Conservation (phyloP, 352 stramenopile species). For the Globisporangium canariense region DNA sequence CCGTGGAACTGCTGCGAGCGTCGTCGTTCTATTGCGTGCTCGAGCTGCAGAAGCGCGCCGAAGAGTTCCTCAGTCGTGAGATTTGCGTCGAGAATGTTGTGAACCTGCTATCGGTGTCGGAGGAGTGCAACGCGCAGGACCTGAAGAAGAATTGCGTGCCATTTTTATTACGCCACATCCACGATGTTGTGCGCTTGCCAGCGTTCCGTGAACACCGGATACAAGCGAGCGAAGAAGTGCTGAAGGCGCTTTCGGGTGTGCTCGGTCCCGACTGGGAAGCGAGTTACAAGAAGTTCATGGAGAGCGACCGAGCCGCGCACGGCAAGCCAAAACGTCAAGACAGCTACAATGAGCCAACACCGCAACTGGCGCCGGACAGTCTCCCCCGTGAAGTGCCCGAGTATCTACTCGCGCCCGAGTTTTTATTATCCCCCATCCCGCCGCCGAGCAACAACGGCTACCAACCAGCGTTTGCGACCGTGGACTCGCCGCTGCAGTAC, state of each 20-base stretch:
- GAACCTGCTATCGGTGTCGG: slow-evolving; percentile 65
- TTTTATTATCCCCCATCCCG: slow-evolving; percentile 41
- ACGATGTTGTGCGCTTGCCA: slow-evolving; percentile 74
- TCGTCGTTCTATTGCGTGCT: slow-evolving; percentile 81
- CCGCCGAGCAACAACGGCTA: slow-evolving; percentile 36
- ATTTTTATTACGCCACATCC: slow-evolving; percentile 86
- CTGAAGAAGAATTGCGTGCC: slow-evolving; percentile 85
- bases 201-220: slow-evolving; percentile 77
- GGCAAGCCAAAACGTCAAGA: slow-evolving; percentile 25
- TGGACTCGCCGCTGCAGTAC: slow-evolving; percentile 41
- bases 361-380: slow-evolving; percentile 15
- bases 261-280: slow-evolving; percentile 74
- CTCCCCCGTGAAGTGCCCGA: slow-evolving; percentile 37
- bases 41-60: slow-evolving; percentile 83
- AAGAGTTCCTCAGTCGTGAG: slow-evolving; percentile 76
- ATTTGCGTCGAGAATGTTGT: slow-evolving; percentile 83
- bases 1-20: slow-evolving; percentile 76
- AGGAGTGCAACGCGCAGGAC: slow-evolving; percentile 75
- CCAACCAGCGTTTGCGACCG: slow-evolving; percentile 34
- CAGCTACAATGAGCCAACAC: slow-evolving; percentile 7
- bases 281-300: slow-evolving; percentile 70
- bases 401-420: slow-evolving; percentile 49
- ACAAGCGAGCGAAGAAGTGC: slow-evolving; percentile 76
- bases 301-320: slow-evolving; percentile 21
- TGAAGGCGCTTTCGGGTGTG: slow-evolving; percentile 79